Base-by-base conservation (phyloP, 108 stramenopile genomes). In the Skeletonema marinoi region DNA sequence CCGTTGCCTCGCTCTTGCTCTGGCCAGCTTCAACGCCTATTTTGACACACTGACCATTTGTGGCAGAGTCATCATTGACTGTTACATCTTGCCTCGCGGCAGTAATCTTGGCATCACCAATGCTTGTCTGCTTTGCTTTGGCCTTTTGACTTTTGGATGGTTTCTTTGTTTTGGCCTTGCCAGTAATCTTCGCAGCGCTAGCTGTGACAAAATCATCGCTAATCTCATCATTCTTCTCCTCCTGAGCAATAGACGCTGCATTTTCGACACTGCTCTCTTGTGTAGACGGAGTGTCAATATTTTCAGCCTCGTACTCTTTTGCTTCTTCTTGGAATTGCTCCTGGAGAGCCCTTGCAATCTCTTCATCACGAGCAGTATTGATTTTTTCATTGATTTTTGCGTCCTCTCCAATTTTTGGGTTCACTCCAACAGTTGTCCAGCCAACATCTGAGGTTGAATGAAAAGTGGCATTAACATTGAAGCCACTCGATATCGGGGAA, bases 301-400 rank as follows among this genome's bases (percentile, higher is more conserved):
- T 56, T 29, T 25, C 21, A 25, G 54, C 54, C 19, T 56, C 25
- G 25, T 56, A 56, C 54, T 25, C 16, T n/a, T 29, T 56, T 29
- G 54, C 54, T n/a, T 56, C 54, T 56, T 56, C 54, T 56, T 7
- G 54, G n/a, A 19, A 56, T 25, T 56, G 54, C 54, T 56, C 54
- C 54, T 56, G 54, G 9, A 56, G 54, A 7, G 54, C 54, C 21
- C 54, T 56, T 4, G 54, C 54, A 25, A 56, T 56, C n/a, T 56
- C 54, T 56, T 56, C 54, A 17, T 56, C 54, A 29, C 54, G 54
- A 56, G 54, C 25, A 56, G 54, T 56, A 6, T 56, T 17, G 54
- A 9, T 56, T 21, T 56, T 25, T 56, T 25, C 54, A 8, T 56
- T 56, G 25, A 7, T 56, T 25, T 56, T 16, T 56, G n/a, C 19